These are phyloP conservation scores for Chlorencoelia australis DNA, from an alignment of 2,329 filamentous ascomycete genomes.

Conservation along the genomic window DNA sequence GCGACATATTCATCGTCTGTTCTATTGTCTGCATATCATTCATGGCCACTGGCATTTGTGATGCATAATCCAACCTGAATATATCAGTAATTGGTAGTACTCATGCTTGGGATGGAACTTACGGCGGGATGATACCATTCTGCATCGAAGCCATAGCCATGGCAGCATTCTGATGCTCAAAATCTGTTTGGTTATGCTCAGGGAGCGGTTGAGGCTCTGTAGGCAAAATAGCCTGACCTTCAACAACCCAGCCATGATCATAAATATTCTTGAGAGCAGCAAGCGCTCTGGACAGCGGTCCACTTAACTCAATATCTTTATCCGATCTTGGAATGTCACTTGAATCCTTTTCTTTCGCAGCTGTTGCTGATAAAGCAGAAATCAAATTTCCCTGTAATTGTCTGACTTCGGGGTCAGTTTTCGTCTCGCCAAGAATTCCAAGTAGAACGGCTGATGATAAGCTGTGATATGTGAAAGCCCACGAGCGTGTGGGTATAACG, in stretches of 20 bases:
- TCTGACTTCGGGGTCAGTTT: conserved; percentile 51
- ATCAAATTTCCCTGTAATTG: conserved; percentile 56
- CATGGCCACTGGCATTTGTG: conserved; percentile 26
- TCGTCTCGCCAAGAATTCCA: conserved; percentile 53
- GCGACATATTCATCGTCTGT: conserved; percentile 49
- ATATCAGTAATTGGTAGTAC: conserved; percentile 1
- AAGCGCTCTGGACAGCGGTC: conserved; percentile 50
- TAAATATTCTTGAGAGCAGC: conserved; percentile 56
- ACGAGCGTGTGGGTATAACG: conserved; percentile 55
- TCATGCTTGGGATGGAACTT: conserved; percentile 6
- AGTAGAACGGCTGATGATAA: conserved; percentile 55
- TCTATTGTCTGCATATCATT: conserved; percentile 39
- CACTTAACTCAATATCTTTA: conserved; percentile 29
- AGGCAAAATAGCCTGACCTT: conserved; percentile 23
- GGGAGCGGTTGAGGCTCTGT: conserved; percentile 10
- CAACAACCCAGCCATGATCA: conserved; percentile 50
- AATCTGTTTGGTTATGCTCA: conserved; percentile 16
- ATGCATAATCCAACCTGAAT: conserved; percentile 30
- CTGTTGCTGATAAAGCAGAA: conserved; percentile 51
- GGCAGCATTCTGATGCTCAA: conserved; percentile 44
- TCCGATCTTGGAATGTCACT: conserved; percentile 15
- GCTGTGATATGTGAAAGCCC: conserved; percentile 59
- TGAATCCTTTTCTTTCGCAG: conserved; percentile 43
- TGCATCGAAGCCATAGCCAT: conserved; percentile 57
- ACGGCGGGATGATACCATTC: conserved; percentile 36